Evolutionary conservation across 495 filamentous ascomycete species (phyloP).

Genomic region (Entonaema liquescens): DNA sequence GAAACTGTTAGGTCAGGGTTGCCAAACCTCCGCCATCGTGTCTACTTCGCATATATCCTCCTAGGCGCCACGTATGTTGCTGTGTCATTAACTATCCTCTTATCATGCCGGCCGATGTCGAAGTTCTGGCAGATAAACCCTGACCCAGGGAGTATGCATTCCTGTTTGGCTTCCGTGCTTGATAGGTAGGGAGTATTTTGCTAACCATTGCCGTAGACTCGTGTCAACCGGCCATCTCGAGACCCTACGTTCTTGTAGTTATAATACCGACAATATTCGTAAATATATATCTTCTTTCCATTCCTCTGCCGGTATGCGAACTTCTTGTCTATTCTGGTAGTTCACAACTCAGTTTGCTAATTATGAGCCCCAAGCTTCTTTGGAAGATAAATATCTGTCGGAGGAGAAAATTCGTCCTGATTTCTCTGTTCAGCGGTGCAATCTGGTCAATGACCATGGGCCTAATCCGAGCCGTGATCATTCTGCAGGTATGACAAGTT

Average conservation of each 20-base stretch:
- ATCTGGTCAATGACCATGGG: constrained; percentile 60
- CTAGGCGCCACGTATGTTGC: constrained; percentile 61
- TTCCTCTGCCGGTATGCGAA: constrained; percentile 59
- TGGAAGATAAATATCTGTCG: constrained; percentile 49
- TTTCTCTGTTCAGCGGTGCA: constrained; percentile 60
- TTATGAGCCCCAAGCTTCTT: too few species aligned
- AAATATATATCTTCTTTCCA: constrained; percentile 61
- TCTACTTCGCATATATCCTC: too few species aligned
- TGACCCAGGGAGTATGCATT: constrained; percentile 57
- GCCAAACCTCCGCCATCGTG: too few species aligned
- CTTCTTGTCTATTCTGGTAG: not conserved
- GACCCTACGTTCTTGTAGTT: constrained; percentile 55
- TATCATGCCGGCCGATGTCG: constrained; percentile 61
- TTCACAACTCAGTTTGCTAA: too few species aligned
- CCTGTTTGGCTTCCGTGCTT: not conserved
- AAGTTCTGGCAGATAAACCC: constrained; percentile 68
- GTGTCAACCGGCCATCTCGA: constrained; percentile 41
- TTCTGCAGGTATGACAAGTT: constrained; percentile 52
- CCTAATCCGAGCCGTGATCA: constrained; percentile 58
- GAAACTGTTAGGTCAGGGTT: too few species aligned
- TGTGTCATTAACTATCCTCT: constrained; percentile 61
- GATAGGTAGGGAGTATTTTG: too few species aligned
- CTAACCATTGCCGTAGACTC: constrained; percentile 19
- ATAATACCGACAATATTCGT: constrained; percentile 59
- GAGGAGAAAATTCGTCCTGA: constrained; percentile 55